These are phyloP conservation scores for Yamadazyma mexicana DNA, from an alignment of 1,139 yeast species.

Conservation along the genomic window DNA sequence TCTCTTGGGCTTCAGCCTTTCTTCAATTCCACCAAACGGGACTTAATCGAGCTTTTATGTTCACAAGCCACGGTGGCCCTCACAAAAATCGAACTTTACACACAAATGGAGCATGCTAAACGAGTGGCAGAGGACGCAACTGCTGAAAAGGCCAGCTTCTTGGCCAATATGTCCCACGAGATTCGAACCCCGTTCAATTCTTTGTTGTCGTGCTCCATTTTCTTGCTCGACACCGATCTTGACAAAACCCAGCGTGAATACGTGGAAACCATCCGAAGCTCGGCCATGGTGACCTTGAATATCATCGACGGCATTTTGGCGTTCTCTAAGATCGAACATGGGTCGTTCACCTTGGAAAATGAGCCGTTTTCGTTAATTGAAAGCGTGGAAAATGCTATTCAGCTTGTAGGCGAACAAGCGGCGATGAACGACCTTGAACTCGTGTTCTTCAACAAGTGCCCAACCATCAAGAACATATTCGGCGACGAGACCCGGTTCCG, in stretches of 20 bases:
- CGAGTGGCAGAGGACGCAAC: slow-evolving; percentile 61
- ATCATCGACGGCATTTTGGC: slow-evolving; percentile 60
- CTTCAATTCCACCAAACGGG: slow-evolving; percentile 36
- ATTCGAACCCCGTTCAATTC: slow-evolving; percentile 62
- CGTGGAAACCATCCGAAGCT: slow-evolving; percentile 53
- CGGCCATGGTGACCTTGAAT: slow-evolving; percentile 54
- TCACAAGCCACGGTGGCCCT: slow-evolving; percentile 58
- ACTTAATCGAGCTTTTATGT: slow-evolving; percentile 46
- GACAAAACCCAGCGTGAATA: slow-evolving; percentile 51
- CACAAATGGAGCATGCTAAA: slow-evolving; percentile 54
- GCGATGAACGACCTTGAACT: slow-evolving; percentile 47
- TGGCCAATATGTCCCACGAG: slow-evolving; percentile 64
- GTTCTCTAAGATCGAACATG: slow-evolving; percentile 58
- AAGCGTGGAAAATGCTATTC: slow-evolving; percentile 54
- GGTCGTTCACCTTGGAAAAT: slow-evolving; percentile 47
- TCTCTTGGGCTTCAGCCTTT: slow-evolving; percentile 15
- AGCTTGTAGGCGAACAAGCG: slow-evolving; percentile 54
- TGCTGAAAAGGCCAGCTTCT: slow-evolving; percentile 56
- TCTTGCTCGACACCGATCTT: slow-evolving; percentile 50
- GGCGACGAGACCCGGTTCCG: slow-evolving; percentile 56
- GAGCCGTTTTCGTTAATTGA: slow-evolving; percentile 52
- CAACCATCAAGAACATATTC: slow-evolving; percentile 39
- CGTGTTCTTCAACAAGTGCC: slow-evolving; percentile 47
- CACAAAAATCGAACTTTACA: slow-evolving; percentile 48
- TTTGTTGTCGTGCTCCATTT: slow-evolving; percentile 53